These are phyloP conservation scores for Alternaria consortialis DNA, from an alignment of 2,329 filamentous ascomycete species.

Conservation along the genomic window DNA sequence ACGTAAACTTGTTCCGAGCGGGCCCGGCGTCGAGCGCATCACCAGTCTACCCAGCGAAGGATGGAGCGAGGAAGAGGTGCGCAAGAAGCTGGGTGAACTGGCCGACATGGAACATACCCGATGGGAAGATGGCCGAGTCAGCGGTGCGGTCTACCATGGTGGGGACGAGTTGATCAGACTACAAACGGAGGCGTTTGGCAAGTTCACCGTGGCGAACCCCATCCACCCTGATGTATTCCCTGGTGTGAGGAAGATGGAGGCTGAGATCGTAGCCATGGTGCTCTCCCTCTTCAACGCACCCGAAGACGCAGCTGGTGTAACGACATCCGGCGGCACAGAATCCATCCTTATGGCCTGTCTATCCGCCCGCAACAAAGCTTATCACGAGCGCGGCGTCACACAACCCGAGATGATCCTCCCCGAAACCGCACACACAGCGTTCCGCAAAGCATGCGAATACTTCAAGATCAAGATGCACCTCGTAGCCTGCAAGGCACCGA, in stretches of 20 bases:
- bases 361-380: constrained; percentile 88
- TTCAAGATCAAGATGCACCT: constrained; percentile 96
- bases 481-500: constrained; percentile 84
- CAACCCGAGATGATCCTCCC: constrained; percentile 98
- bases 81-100: constrained; percentile 79
- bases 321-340: constrained; percentile 92
- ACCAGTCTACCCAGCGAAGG: constrained; percentile 82
- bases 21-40: constrained; percentile 75
- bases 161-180: constrained; percentile 81
- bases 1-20: constrained; percentile 79
- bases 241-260: constrained; percentile 98
- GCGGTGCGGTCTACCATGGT: constrained; percentile 95
- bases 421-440: constrained; percentile 93
- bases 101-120: constrained; percentile 89
- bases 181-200: constrained; percentile 91
- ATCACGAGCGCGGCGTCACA: constrained; percentile 82
- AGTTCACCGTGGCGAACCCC: constrained; percentile 94
- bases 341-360: constrained; percentile 96
- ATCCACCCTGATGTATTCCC: constrained; percentile 99
- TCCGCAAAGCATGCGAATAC: constrained; percentile 93
- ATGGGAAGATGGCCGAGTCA: constrained; percentile 96
- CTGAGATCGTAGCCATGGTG: constrained; percentile 96
- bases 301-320: constrained; percentile 82
- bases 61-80: constrained; percentile 80
- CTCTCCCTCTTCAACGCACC: constrained; percentile 89